phyloP scores from a whole-genome alignment of 345 rosid genomes.

The Streptanthus diversifolius region DNA sequence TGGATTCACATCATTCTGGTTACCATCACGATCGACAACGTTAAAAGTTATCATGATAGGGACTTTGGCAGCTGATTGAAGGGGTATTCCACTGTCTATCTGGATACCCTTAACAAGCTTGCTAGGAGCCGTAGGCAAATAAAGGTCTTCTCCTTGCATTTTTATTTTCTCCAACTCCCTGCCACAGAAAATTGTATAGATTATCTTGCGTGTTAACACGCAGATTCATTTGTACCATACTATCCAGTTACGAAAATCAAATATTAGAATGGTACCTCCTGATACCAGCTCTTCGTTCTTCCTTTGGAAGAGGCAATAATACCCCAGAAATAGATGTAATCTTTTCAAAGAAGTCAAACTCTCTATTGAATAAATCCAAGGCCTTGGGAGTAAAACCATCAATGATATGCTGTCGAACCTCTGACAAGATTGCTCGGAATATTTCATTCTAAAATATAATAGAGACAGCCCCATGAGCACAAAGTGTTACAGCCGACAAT shows the following conservation, averaged over 20 bases:
- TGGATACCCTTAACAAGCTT: conserved; percentile 87
- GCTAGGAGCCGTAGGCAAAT: conserved; percentile 87
- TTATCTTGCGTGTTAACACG: conserved; percentile 5
- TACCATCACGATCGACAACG: conserved; percentile 81
- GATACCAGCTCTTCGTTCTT: conserved; percentile 95
- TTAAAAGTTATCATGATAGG: conserved; percentile 94
- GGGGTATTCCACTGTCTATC: conserved; percentile 95
- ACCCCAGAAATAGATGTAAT: conserved; percentile 92
- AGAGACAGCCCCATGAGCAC: not conserved
- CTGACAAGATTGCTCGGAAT: conserved; percentile 71
- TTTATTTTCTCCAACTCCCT: conserved; percentile 94
- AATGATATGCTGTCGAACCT: conserved; percentile 76
- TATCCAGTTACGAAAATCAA: not conserved
- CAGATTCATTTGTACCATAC: not conserved
- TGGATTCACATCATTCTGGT: conserved; percentile 54
- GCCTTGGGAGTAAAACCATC: conserved; percentile 83
- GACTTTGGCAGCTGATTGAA: conserved; percentile 98
- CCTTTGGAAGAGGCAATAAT: conserved; percentile 74
- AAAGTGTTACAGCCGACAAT: not conserved
- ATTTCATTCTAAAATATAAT: conserved; percentile 54
- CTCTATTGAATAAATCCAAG: conserved; percentile 72
- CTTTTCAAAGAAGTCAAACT: conserved; percentile 89
- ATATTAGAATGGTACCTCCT: conserved; percentile 49
- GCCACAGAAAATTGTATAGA: conserved; percentile 26
- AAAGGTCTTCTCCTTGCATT: conserved; percentile 83